Evolutionary conservation across 768 basidiomycete genomes (phyloP), one percentile per base, ranked within the genome.

Genomic region (Rhodotorula graminis): DNA sequence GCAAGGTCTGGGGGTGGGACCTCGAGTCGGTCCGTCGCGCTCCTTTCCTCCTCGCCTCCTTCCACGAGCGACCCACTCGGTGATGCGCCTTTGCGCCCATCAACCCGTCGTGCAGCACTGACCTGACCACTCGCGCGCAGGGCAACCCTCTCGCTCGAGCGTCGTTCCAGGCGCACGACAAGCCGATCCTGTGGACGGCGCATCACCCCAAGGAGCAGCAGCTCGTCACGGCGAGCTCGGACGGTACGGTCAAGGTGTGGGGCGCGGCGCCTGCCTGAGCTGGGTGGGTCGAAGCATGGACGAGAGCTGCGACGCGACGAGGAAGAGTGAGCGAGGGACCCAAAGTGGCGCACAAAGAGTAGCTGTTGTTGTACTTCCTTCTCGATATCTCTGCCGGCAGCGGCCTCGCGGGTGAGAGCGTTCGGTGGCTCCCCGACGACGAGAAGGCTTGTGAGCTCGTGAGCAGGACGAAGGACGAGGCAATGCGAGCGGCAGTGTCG

Each of bases 201-300:
- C 87, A 92, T 76, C 91, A 94, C 81, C 93, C 92, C 15, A 89
- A 92, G 67, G 84, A 86, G 12, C 87, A 87, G 27, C 92, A 96
- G 80, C 86, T 96, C 86, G 82, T 93, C 57, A 94, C 93, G 7
- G 88, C 92, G 2, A 91, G 92, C 77, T 89, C 90, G 29, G 94
- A 97, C 80, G 93, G 94, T 27, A 89, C 88, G 15, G 89, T 90
- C 68, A 95, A 93, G 80, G 87, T 97, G 25, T 97, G 94, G 94
- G 70, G 74, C 27, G 25, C n/a, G 6, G 44, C 27, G 42, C 21
- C 57, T 19, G 15, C 19, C 23, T 46, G 46, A 46, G 47, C 11
- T 15, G 2, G 37, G 37, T 4, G 37, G 9, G 37, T 9, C 37
- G 47, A 49, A 9, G n/a, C 15, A 21, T 2, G 47, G 19, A 49